These are phyloP conservation scores for Colletotrichum eleusines DNA, from an alignment of 2,329 filamentous ascomycete species.

Conservation along the genomic window DNA sequence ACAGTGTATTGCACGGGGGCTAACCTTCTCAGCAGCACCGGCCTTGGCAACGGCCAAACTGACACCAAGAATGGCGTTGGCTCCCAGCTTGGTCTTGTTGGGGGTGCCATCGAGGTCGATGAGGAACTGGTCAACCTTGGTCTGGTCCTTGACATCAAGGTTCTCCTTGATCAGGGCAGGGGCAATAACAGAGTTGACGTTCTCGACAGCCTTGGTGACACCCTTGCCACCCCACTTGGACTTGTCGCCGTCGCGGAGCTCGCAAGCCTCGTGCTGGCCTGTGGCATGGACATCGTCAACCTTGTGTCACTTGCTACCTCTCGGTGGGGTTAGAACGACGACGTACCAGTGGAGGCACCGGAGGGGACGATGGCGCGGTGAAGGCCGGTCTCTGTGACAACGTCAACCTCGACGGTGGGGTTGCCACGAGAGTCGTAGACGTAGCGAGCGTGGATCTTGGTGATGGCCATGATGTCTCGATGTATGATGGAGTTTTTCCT, in stretches of 20 bases:
- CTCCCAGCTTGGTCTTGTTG: slow-evolving; percentile 90
- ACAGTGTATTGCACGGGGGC: slow-evolving; percentile 16
- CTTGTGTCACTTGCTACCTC: slow-evolving; percentile 47
- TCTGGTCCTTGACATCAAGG: slow-evolving; percentile 88
- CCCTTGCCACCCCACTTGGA: slow-evolving; percentile 88
- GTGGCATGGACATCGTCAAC: slow-evolving; percentile 45
- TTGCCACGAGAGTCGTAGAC: slow-evolving; percentile 99
- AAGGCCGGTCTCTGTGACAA: slow-evolving; percentile 91
- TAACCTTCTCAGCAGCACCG: slow-evolving; percentile 85
- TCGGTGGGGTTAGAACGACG: slow-evolving; percentile 34
- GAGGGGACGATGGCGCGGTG: slow-evolving; percentile 96
- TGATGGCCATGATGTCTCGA: slow-evolving; percentile 81
- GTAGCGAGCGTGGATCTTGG: slow-evolving; percentile 90
- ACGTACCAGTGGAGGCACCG: slow-evolving; percentile 87
- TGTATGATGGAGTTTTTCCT: slow-evolving; percentile 34
- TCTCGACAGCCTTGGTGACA: slow-evolving; percentile 86
- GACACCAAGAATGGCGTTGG: slow-evolving; percentile 90
- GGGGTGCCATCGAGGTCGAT: slow-evolving; percentile 85
- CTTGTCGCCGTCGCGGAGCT: slow-evolving; percentile 93
- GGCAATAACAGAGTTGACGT: slow-evolving; percentile 85
- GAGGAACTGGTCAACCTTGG: slow-evolving; percentile 85
- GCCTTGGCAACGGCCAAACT: slow-evolving; percentile 88
- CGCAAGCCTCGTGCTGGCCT: slow-evolving; percentile 92
- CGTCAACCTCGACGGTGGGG: slow-evolving; percentile 96
- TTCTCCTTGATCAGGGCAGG: slow-evolving; percentile 85